Base-by-base conservation (phyloP, 139 green algal species). In the Micractinium conductrix region DNA sequence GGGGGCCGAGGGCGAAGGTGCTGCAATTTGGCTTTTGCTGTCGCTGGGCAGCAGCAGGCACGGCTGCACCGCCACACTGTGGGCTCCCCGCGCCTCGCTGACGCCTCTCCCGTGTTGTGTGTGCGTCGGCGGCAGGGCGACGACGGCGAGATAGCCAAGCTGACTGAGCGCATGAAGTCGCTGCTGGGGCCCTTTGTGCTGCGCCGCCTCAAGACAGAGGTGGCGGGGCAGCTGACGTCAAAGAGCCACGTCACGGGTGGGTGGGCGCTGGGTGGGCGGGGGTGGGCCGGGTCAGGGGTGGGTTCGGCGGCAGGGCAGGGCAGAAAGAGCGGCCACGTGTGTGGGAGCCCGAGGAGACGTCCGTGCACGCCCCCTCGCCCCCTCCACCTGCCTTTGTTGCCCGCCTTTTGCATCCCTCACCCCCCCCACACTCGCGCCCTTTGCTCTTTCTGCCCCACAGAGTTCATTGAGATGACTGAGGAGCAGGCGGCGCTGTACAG, bases 111-210 rank as follows among this genome's bases (percentile, higher is more conserved):
- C n/a, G n/a, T n/a, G n/a, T n/a, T n/a, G n/a, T n/a, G n/a, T n/a
- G n/a, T n/a, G n/a, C 33, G 4, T 71, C 24, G 0, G 21, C 22
- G 21, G 30, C 71, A 87, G 65, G 85, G 69, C 58, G 86, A 92
- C 67, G 89, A 92, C 2, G 68, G 33, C 9, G 86, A 88, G 43
- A 84, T 90, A 69, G 72, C 81, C 50, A 67, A 85, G 68, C 90
- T 95, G 50, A 92, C 92, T n/a, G 86, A 93, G 45, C 91, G 94
- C 84, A 96, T 98, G 92, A 95, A 95, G 81, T 24, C 67, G 24
- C 86, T 98, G 83, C 90, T 98, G 86, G 91, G 87, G 37, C 95
- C 96, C 63, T 98, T 99, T 87, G 93, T 99, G 83, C 93, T 98
- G 86, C 90, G 95, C 35, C 90, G 96, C 28, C 83, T 98, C 6